Evolutionary conservation across 2,329 filamentous ascomycete genomes (phyloP).

Genomic region (Westerdykella sp.): DNA sequence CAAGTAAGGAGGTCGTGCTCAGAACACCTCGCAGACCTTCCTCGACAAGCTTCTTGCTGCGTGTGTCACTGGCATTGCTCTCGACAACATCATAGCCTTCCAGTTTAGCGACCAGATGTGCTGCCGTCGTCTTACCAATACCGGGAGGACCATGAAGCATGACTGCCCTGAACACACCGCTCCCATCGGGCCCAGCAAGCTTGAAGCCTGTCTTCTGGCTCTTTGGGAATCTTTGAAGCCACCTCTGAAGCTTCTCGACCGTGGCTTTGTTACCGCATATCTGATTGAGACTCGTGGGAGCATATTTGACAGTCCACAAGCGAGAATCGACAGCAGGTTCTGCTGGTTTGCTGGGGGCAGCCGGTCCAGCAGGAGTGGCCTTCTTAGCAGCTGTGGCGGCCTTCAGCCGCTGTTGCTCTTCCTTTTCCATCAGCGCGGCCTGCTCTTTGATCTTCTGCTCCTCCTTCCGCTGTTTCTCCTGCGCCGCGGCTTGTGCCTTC

Average conservation of each 20-base stretch:
- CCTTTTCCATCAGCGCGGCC: constrained; percentile 76
- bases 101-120: constrained; percentile 85
- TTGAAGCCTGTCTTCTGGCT: constrained; percentile 76
- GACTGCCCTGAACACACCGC: constrained; percentile 76
- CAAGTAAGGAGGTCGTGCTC: constrained; percentile 85
- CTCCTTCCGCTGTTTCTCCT: constrained; percentile 78
- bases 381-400: constrained; percentile 32
- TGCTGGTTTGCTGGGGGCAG: constrained; percentile 13
- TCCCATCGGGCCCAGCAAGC: constrained; percentile 74
- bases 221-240: constrained; percentile 78
- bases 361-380: constrained; percentile 24
- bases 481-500: constrained; percentile 78
- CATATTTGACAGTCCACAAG: constrained; percentile 93
- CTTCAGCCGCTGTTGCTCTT: constrained; percentile 71
- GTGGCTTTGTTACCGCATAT: constrained; percentile 92
- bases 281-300: constrained; percentile 73
- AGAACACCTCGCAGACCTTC: constrained; percentile 80
- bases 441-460: constrained; percentile 74
- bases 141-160: constrained; percentile 94
- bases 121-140: constrained; percentile 95
- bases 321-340: constrained; percentile 27
- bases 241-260: constrained; percentile 83
- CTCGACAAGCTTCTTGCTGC: constrained; percentile 95
- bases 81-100: constrained; percentile 93
- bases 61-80: constrained; percentile 89